Base-by-base conservation (phyloP, 495 filamentous ascomycete genomes). In the Lepraria neglecta region DNA sequence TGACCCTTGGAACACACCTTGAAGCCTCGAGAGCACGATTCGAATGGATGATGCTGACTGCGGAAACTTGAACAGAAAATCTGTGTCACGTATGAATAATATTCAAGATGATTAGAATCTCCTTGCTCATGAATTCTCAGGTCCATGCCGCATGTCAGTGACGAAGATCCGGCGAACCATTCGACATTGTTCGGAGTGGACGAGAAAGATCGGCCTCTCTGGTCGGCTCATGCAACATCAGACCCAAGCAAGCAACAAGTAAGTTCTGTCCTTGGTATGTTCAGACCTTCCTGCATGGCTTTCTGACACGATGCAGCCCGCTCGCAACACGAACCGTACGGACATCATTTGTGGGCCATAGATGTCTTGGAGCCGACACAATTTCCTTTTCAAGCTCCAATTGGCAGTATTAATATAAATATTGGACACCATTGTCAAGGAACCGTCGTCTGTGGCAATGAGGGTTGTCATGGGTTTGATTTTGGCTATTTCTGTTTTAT, bases 221-320 rank as follows among this genome's bases (percentile, higher is more conserved):
- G 55, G 35, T 42, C 28, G 35, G 55, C 21, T 42, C 55, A 57
- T 42, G 55, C 43, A 28, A 57, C 55, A 28, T 43, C 55, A 57
- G 43, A 57, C 33, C 28, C 55, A 57, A 57, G 43, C 55, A 57
- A 57, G 55, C 55, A 57, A 57, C 17, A 57, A 27, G 55, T 57
- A 30, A 57, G 43, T 43, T 57, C 38, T 45, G 15, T 52, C 48
- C 28, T 33, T 52, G 27, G 6, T 30, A 52, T 52, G 15, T 19
- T 52, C 48, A 17, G 48, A 31, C 12, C 7, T 52, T 52, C 48
- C 11, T 52, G 48, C 48, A 21, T 31, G 48, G 48, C 48, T 52
- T 31, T 52, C 48, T 31, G 28, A 52, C 48, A 52, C 9, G 48
- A 33, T 52, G 9, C 15, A 33, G 48, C 48, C 48, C 48, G 48